phyloP scores from a whole-genome alignment of 495 filamentous ascomycete genomes.

The Glonium stellatum region DNA sequence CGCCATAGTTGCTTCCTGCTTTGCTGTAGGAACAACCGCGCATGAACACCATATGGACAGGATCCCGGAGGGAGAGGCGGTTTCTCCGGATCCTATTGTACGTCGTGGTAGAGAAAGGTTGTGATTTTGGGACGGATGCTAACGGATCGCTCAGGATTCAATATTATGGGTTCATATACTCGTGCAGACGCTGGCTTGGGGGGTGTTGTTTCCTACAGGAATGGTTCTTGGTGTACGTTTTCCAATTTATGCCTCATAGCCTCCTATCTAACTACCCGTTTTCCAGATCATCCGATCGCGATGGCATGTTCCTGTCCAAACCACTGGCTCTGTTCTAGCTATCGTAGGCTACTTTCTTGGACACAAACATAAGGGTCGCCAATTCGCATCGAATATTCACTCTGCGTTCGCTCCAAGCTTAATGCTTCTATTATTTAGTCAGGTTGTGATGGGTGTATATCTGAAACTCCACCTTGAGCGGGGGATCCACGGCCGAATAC shows the following conservation, averaged over 20 bases:
- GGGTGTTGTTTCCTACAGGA: constrained; percentile 83
- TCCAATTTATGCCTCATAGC: neutral
- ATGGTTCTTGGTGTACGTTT: constrained; percentile 85
- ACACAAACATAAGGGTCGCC: constrained; percentile 79
- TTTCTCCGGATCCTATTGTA: constrained; percentile 85
- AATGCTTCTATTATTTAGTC: constrained; percentile 68
- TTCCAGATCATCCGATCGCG: constrained; percentile 74
- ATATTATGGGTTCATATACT: constrained; percentile 93
- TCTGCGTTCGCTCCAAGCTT: constrained; percentile 69
- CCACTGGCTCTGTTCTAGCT: constrained; percentile 64
- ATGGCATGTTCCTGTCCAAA: constrained; percentile 91
- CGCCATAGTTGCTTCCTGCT: constrained; percentile 14
- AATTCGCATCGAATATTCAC: constrained; percentile 81
- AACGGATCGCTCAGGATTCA: constrained; percentile 51
- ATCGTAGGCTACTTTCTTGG: constrained; percentile 84
- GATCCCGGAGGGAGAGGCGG: constrained; percentile 65
- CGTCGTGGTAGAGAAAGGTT: constrained; percentile 29
- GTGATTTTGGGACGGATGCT: constrained; percentile 5
- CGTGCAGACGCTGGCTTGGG: constrained; percentile 79
- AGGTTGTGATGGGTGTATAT: constrained; percentile 78
- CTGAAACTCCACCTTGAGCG: constrained; percentile 81
- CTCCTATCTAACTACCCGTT: neutral
- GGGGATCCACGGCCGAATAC: constrained; percentile 71
- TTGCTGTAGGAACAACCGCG: constrained; percentile 34
- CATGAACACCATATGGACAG: constrained; percentile 72